Percentiles rank a stretch among this genome's conserved stretches.
These are phyloP conservation scores for Dryas drummondii DNA, from an alignment of 306 rosid genomes.

Conservation along the genomic window DNA sequence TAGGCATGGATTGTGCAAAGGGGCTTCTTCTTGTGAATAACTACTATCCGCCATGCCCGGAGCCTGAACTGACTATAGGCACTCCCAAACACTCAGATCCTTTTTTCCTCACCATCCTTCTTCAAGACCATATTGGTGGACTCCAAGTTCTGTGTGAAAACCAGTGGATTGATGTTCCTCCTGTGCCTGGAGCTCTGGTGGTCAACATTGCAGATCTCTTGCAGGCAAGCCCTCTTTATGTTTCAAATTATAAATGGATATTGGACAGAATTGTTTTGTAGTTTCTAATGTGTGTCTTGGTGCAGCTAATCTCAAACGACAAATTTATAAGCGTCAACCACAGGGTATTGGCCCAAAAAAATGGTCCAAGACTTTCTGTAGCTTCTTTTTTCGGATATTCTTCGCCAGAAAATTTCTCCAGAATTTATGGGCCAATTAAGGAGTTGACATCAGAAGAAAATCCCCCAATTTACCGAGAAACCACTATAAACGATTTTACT, in stretches of 20 bases:
- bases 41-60: slow-evolving; percentile 38
- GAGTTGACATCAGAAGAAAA: slow-evolving; percentile 15
- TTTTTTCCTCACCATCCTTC: slow-evolving; percentile 31
- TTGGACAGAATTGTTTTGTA: too few species aligned
- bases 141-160: slow-evolving; percentile 36
- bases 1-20: slow-evolving; percentile 27
- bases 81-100: slow-evolving; percentile 29
- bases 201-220: slow-evolving; percentile 33
- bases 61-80: slow-evolving; percentile 41
- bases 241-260: too few species aligned
- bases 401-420: not conserved
- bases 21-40: slow-evolving; percentile 19
- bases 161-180: too few species aligned
- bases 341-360: slow-evolving; percentile 1
- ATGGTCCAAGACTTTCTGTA: slow-evolving; percentile 12
- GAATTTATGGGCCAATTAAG: not conserved
- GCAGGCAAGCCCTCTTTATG: slow-evolving; percentile 16
- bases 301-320: slow-evolving; percentile 16
- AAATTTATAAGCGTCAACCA: not conserved
- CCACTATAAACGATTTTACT: not conserved
- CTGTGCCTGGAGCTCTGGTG: too few species aligned
- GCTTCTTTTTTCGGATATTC: not conserved
- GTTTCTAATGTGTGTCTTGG: not conserved
- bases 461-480: not conserved
- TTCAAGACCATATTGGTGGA: slow-evolving; percentile 43